Base-by-base conservation (phyloP, 352 stramenopile genomes). In the Phytophthora ramorum region DNA sequence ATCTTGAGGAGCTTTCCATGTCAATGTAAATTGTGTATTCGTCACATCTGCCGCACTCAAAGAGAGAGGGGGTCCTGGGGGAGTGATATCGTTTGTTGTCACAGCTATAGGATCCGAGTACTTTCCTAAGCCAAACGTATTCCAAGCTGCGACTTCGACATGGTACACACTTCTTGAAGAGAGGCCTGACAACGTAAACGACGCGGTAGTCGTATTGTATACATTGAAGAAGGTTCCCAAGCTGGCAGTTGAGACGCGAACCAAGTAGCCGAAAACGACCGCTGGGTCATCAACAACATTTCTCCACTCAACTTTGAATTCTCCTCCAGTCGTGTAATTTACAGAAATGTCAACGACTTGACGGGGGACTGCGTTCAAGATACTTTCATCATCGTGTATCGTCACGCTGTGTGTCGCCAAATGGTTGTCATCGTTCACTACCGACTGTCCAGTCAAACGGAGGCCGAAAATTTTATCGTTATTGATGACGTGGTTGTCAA, bases 341-440 rank as follows among this genome's bases (percentile, higher is more conserved):
- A 71, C 16, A 1, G 53, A 8, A 10, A 79, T 13, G n/a, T 41
- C 20, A 0, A 37, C 41, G 2, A 75, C 62, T 28, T 41, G 51
- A 2, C 17, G 26, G 1, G 83, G 78, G 1, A 87, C 44, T 5
- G 57, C 44, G 22, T 62, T 75, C 10, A 49, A 58, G 12, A 71
- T 28, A 35, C 73, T 74, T 48, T 91, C 83, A 24, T 91, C 75
- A 17, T 91, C 83, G 4, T 65, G 22, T 34, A 91, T 77, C 1
- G 62, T 51, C 9, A 91, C 35, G 22, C 66, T 46, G 7, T 65
- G 70, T 1, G 71, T 81, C 7, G 66, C 41, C 14, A 89, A 35
- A 5, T 60, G 24, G 9, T 55, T 26, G n/a, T 5, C 63, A 2
- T 4, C 35, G 2, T 14, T 37, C 7, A 7, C 19, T 17, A 24